Conservation (phyloP, 345 rosid species). For the Viola odorata region DNA sequence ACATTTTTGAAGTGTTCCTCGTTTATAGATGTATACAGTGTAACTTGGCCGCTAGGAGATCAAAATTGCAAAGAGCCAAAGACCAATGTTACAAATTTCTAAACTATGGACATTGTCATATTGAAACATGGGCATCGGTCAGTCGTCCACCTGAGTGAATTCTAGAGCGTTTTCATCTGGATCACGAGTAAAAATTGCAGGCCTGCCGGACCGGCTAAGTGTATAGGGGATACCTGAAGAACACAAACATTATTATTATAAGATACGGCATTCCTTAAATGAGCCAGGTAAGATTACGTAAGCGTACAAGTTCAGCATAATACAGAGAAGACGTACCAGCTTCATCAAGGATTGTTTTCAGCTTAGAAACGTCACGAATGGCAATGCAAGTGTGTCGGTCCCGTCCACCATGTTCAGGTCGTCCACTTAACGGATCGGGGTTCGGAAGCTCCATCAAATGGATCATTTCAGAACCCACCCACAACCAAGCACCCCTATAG, state of each 20-base stretch:
- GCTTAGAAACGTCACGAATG: constrained; percentile 63
- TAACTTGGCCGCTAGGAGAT: neutral
- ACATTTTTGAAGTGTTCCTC: too few species aligned
- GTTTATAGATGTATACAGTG: too few species aligned
- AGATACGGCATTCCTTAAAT: neutral
- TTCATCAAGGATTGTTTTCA: constrained; percentile 64
- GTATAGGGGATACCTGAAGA: constrained; percentile 68
- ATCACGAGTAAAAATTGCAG: constrained; percentile 85
- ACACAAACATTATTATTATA: neutral
- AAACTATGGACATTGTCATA: too few species aligned
- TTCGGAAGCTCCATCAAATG: constrained; percentile 99
- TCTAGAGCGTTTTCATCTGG: constrained; percentile 95
- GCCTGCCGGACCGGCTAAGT: constrained; percentile 79
- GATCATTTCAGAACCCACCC: constrained; percentile 98
- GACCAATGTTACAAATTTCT: neutral
- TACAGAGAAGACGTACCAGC: constrained; percentile 43
- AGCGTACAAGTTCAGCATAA: neutral
- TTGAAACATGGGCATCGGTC: neutral
- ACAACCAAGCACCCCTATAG: constrained; percentile 88
- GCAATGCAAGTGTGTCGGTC: constrained; percentile 92
- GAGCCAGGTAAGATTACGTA: neutral
- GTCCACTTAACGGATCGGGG: constrained; percentile 88
- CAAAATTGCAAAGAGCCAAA: neutral
- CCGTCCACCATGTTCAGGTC: constrained; percentile 88
- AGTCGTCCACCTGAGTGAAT: constrained; percentile 61